Percentiles rank a stretch among this genome's conserved stretches.
These are phyloP conservation scores for Gymnopilus junonius DNA, from an alignment of 768 basidiomycete genomes.

Conservation along the genomic window DNA sequence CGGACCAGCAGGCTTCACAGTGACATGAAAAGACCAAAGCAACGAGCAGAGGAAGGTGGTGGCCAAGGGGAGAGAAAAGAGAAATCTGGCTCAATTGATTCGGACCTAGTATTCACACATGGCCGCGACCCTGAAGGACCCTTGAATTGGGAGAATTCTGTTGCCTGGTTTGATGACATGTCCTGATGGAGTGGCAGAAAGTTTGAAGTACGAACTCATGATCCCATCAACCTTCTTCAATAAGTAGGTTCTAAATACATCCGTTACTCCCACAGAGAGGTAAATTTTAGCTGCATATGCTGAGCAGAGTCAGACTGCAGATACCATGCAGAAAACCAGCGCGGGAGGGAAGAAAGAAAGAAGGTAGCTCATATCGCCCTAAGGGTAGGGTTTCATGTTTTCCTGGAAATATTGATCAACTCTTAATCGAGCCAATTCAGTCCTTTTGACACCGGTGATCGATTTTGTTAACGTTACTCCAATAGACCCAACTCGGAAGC, in stretches of 20 bases:
- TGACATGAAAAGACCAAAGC: slow-evolving; percentile 11
- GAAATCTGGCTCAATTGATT: neutral
- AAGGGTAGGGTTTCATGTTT: neutral
- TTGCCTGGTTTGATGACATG: slow-evolving; percentile 16
- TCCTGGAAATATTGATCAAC: neutral
- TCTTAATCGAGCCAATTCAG: neutral
- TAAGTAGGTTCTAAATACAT: neutral
- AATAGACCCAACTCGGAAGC: neutral
- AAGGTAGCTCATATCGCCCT: neutral
- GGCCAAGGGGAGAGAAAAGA: slow-evolving; percentile 8
- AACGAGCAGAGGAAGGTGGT: slow-evolving; percentile 1
- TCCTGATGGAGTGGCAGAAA: neutral
- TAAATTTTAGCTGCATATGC: neutral
- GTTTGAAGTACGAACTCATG: neutral
- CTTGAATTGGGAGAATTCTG: slow-evolving; percentile 5
- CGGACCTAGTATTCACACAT: slow-evolving; percentile 3
- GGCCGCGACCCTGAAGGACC: slow-evolving; percentile 11
- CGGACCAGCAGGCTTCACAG: slow-evolving; percentile 14
- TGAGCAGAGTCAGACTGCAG: neutral
- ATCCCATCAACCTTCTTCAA: slow-evolving; percentile 8
- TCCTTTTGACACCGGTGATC: slow-evolving; percentile 1
- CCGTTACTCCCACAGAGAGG: neutral
- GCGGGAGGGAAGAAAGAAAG: neutral
- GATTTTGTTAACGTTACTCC: neutral
- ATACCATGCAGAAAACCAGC: neutral